Conservation (phyloP, 257 asterid genomes). For the Ligustrum vulgare region DNA sequence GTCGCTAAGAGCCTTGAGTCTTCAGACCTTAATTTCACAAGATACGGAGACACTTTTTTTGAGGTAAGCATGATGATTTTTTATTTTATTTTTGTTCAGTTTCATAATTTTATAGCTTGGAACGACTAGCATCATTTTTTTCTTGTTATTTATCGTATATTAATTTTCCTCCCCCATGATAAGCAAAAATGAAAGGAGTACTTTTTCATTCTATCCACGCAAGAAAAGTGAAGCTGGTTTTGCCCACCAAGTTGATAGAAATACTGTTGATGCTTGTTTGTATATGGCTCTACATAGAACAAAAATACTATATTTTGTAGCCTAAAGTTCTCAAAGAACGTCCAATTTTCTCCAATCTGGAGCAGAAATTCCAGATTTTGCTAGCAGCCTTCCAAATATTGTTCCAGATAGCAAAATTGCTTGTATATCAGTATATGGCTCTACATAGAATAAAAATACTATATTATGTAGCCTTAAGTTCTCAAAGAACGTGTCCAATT, state of each 20-base stretch:
- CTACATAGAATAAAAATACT: not conserved
- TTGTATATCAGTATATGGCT: not conserved
- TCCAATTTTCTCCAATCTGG: not conserved
- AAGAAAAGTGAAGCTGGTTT: not conserved
- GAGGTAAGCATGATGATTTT: conserved; percentile 62
- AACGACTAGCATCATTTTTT: conserved; percentile 5
- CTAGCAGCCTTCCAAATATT: not conserved
- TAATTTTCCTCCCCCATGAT: not conserved
- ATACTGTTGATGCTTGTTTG: not conserved
- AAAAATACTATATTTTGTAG: not conserved
- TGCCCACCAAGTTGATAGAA: not conserved
- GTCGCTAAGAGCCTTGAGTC: conserved; percentile 80
- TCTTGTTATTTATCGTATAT: not conserved
- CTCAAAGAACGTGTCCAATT: not conserved
- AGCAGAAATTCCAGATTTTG: not conserved
- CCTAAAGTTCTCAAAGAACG: not conserved
- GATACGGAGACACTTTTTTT: conserved; percentile 96
- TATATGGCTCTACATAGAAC: not conserved
- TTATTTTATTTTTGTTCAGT: not conserved
- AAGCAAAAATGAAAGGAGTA: not conserved
- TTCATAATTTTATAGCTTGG: not conserved
- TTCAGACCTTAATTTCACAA: conserved; percentile 78
- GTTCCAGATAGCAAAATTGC: not conserved
- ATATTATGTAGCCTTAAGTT: not conserved
- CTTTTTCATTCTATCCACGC: not conserved